Percentiles rank a stretch among this genome's conserved stretches.
These are phyloP conservation scores for Conringia planisiliqua DNA, from an alignment of 345 rosid species.

Conservation along the genomic window DNA sequence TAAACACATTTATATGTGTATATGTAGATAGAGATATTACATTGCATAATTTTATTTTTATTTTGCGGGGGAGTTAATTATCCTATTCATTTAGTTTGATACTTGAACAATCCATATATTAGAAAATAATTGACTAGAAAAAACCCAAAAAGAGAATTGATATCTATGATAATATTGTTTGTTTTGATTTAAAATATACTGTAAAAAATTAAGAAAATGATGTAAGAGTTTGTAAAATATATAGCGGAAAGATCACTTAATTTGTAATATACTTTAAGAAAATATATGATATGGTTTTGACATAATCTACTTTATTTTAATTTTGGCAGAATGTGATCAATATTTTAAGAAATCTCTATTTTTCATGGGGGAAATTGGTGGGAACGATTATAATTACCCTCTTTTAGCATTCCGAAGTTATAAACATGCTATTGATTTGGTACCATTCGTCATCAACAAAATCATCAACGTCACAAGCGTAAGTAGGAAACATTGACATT, in stretches of 20 bases:
- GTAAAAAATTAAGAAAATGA: background rate
- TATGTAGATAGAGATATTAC: too few species aligned
- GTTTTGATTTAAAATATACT: background rate
- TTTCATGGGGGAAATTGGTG: background rate
- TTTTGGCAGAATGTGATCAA: background rate
- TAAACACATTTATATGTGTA: too few species aligned
- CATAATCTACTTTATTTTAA: background rate
- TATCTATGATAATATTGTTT: background rate
- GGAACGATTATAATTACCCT: slow-evolving; percentile 4
- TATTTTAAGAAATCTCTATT: background rate
- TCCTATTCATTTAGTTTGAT: background rate
- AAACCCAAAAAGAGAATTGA: background rate
- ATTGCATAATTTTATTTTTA: background rate
- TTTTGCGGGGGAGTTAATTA: background rate
- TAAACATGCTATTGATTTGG: background rate
- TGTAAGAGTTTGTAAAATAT: background rate
- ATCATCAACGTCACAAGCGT: background rate
- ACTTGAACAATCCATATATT: background rate
- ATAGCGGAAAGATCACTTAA: background rate
- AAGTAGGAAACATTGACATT: background rate
- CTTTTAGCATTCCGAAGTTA: background rate
- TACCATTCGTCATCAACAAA: background rate
- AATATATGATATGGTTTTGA: background rate
- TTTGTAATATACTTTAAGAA: background rate
- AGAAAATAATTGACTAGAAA: background rate